These are phyloP conservation scores for Polyplosphaeria fusca DNA, from an alignment of 495 filamentous ascomycete genomes.

Conservation along the genomic window DNA sequence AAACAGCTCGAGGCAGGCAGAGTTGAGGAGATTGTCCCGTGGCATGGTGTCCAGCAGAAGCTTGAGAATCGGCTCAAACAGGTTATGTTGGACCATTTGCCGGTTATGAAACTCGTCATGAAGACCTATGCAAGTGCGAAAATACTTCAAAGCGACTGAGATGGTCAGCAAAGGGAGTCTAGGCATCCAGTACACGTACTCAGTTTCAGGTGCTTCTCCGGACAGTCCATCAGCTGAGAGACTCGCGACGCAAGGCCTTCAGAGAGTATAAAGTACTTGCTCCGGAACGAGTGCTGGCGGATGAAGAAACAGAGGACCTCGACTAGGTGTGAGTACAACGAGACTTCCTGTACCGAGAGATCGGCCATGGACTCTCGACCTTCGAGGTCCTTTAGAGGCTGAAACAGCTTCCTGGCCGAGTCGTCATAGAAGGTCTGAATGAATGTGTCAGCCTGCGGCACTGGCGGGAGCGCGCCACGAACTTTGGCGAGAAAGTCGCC, in stretches of 20 bases:
- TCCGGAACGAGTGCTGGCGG: constrained; percentile 79
- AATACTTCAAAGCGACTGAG: constrained; percentile 89
- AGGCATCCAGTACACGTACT: constrained; percentile 51
- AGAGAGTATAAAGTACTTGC: constrained; percentile 80
- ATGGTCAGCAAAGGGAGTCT: constrained; percentile 12
- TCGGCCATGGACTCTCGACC: constrained; percentile 56
- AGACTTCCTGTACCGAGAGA: constrained; percentile 74
- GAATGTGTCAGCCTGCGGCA: constrained; percentile 80
- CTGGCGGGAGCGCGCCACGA: constrained; percentile 48
- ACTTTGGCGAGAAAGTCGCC: constrained; percentile 68
- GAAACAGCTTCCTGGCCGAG: constrained; percentile 82
- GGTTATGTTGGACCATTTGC: constrained; percentile 76
- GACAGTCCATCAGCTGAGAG: constrained; percentile 75
- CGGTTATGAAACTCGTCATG: constrained; percentile 91
- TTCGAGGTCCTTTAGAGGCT: constrained; percentile 80
- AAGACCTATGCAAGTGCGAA: constrained; percentile 79
- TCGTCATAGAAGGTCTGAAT: constrained; percentile 85
- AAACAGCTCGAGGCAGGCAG: constrained; percentile 94
- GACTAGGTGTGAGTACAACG: constrained; percentile 83
- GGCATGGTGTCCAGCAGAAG: constrained; percentile 89
- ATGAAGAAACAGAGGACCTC: constrained; percentile 96
- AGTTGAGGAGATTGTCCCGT: constrained; percentile 92
- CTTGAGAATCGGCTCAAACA: constrained; percentile 84
- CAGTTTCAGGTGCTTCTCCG: constrained; percentile 91
- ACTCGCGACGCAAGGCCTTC: constrained; percentile 77